Base-by-base conservation (phyloP, 257 asterid genomes). In the Solanum gandarillasii region DNA sequence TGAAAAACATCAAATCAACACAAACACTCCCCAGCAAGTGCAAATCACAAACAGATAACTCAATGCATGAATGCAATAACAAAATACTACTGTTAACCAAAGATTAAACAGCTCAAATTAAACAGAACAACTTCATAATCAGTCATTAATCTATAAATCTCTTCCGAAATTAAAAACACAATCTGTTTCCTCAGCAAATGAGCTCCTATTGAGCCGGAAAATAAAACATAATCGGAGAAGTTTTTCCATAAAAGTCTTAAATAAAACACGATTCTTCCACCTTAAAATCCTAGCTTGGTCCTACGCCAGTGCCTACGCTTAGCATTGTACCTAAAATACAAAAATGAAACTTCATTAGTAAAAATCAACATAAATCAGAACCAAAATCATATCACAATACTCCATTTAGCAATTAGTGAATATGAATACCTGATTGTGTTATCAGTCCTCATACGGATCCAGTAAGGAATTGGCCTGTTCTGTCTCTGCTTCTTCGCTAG, bases 251-350 rank as follows among this genome's bases (percentile, higher is more conserved):
- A 41, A 41, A 41, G 3, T 2, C 23, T 18, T 23, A 18, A 72
- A 85, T 67, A 52, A 79, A 79, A 29, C 65, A 4, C 39, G 35
- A 43, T 8, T 32, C 58, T 3, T 71, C 83, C 82, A 86, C 46
- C 87, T 87, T 85, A 88, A 67, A 88, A 88, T 14, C 90, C 90
- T 46, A 88, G 86, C 90, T 88, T 88, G 32, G 90, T 88, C 31
- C 90, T 87, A 85, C 90, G 90, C 90, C 90, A 88, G 82, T 88
- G 90, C 86, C 90, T 84, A 35, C 90, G 88, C 82, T 88, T 88
- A 23, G 88, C 90, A 72, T 88, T 88, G 86, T 88, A 88, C 86
- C 86, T 78, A 35, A 55, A 76, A 29, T 18, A 18, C 23, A 79
- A 27, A 25, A 34, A 76, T 1, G 12, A 58, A 34, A 13, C 32